These are phyloP conservation scores for Podospora bellae-mahoneyi DNA, from an alignment of 495 filamentous ascomycete genomes.

Conservation along the genomic window DNA sequence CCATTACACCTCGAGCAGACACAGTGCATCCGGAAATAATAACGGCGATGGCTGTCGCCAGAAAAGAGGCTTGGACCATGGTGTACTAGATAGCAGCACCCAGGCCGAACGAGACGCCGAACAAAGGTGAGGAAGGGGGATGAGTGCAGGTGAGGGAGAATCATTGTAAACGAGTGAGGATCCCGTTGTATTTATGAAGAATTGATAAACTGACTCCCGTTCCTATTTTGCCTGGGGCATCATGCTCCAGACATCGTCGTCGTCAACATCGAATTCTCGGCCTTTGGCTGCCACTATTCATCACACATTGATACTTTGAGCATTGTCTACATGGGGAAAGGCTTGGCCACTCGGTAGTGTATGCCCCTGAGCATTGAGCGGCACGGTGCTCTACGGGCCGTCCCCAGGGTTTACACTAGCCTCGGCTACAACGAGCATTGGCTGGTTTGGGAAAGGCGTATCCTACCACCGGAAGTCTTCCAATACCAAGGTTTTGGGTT, in stretches of 20 bases:
- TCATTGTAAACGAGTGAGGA: background rate
- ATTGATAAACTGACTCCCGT: too few species aligned
- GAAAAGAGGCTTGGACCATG: background rate
- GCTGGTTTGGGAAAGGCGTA: background rate
- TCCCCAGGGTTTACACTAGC: too few species aligned
- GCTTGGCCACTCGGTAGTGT: background rate
- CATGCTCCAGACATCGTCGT: background rate
- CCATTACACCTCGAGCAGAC: background rate
- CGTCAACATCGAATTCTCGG: background rate
- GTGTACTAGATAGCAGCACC: background rate
- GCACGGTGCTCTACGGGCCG: background rate
- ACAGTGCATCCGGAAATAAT: background rate
- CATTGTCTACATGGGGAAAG: background rate
- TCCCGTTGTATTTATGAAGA: too few species aligned
- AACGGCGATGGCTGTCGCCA: background rate
- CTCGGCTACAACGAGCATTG: background rate
- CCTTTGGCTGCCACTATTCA: background rate
- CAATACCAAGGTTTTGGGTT: background rate
- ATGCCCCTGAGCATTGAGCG: background rate
- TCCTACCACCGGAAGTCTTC: background rate
- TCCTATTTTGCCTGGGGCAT: too few species aligned
- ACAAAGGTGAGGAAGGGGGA: background rate
- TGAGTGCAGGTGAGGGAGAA: background rate
- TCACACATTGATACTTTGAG: background rate
- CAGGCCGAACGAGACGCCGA: background rate